A percentile compares a stretch with the other conserved stretches of the same genome.
phyloP scores from a whole-genome alignment of 208 protist species.

The Crithidia sp. region DNA sequence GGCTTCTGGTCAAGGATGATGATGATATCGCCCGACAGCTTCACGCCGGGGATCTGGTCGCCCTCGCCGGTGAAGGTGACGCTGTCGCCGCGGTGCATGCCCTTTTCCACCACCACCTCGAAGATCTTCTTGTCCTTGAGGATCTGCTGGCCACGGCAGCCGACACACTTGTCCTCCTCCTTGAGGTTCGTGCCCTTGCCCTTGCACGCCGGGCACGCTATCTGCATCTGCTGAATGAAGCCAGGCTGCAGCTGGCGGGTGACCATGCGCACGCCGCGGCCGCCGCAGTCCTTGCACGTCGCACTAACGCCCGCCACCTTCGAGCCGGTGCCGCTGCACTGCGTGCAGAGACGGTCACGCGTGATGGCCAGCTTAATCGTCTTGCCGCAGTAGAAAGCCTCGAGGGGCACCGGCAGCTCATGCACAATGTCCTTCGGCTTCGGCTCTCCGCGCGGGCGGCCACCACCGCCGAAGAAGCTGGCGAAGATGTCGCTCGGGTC shows the following conservation, averaged over 20 bases:
- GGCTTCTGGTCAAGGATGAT: constrained; percentile 97
- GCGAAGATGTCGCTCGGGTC: constrained; percentile 92
- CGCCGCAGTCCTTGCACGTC: constrained; percentile 94
- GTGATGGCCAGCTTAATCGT: constrained; percentile 96
- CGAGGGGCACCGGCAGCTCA: constrained; percentile 93
- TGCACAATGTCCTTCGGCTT: constrained; percentile 97
- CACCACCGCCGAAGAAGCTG: constrained; percentile 90
- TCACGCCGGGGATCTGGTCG: constrained; percentile 94
- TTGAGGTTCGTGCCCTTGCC: constrained; percentile 93
- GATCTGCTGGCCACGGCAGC: constrained; percentile 96
- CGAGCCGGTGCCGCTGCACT: constrained; percentile 87
- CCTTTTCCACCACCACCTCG: constrained; percentile 97
- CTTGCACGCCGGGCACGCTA: constrained; percentile 92
- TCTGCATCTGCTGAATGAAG: constrained; percentile 97
- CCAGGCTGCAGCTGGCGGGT: constrained; percentile 96
- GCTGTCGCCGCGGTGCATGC: constrained; percentile 96
- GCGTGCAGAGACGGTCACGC: constrained; percentile 87
- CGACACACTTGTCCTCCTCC: constrained; percentile 94
- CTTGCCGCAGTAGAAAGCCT: constrained; percentile 98
- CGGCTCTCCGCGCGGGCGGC: constrained; percentile 79
- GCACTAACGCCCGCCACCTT: constrained; percentile 70
- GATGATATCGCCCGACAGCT: constrained; percentile 97
- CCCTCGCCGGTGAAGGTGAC: constrained; percentile 97
- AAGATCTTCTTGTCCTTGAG: constrained; percentile 97
- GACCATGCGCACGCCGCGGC: constrained; percentile 93